Evolutionary conservation across 768 basidiomycete species (phyloP).

Genomic region (Daedalea quercina): DNA sequence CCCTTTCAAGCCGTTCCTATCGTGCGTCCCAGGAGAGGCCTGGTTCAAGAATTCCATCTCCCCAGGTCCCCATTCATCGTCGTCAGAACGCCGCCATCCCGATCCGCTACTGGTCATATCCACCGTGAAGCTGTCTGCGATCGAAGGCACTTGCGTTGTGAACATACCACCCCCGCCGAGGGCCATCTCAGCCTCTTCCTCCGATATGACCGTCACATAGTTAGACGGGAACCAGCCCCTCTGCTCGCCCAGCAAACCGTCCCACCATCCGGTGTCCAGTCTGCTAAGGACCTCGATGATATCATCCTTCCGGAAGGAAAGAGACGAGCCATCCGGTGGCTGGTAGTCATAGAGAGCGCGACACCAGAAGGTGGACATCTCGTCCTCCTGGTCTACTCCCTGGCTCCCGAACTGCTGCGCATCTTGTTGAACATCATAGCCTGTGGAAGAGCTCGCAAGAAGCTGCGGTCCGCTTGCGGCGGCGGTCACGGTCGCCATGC

Average conservation of each 20-base stretch:
- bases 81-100: conserved; percentile 32
- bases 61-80: conserved; percentile 55
- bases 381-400: conserved; percentile 43
- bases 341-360: conserved; percentile 89
- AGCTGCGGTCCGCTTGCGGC: conserved; percentile 13
- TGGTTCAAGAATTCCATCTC: conserved; percentile 24
- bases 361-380: conserved; percentile 71
- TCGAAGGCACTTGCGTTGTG: conserved; percentile 10
- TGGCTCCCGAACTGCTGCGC: neutral
- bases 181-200: conserved; percentile 72
- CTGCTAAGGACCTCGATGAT: conserved; percentile 91
- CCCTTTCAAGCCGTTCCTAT: conserved; percentile 16
- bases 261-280: conserved; percentile 97
- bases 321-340: conserved; percentile 80
- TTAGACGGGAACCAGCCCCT: conserved; percentile 98
- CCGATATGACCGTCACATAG: conserved; percentile 76
- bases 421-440: conserved; percentile 5
- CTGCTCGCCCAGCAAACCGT: conserved; percentile 82
- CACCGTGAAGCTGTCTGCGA: conserved; percentile 29
- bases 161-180: conserved; percentile 42
- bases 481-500: conserved; percentile 10
- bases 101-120: conserved; percentile 46
- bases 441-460: conserved; percentile 8
- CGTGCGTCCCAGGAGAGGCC: conserved; percentile 14
- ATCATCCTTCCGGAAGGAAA: conserved; percentile 82